These are phyloP conservation scores for Tuctoria greenei DNA, from an alignment of 176 grass and related monocot species.

Conservation along the genomic window DNA sequence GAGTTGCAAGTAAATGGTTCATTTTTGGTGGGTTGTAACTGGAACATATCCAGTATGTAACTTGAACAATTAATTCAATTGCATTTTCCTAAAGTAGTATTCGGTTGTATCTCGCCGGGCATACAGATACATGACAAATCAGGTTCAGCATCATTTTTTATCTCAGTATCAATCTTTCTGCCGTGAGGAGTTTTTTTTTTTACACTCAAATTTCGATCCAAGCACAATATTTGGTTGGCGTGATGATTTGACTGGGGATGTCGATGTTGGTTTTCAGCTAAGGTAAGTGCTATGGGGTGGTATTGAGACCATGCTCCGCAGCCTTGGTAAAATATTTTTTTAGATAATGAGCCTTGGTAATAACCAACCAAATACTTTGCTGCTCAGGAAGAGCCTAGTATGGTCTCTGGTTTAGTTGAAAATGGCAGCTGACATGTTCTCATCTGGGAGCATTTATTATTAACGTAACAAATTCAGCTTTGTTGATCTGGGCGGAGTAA, in stretches of 20 bases:
- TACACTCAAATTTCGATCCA: not conserved
- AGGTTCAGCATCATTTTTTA: too few relatives aligned
- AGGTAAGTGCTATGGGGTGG: not conserved
- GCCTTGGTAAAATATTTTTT: too few relatives aligned
- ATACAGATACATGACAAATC: too few relatives aligned
- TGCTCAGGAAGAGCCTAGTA: too few relatives aligned
- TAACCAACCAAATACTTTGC: too few relatives aligned
- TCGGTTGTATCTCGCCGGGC: not conserved
- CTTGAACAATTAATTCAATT: not conserved
- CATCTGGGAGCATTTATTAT: too few relatives aligned
- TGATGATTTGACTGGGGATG: not conserved
- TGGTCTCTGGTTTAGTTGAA: too few relatives aligned
- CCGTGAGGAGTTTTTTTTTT: not conserved
- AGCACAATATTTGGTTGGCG: not conserved
- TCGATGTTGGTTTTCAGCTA: not conserved
- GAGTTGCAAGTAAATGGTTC: slow-evolving; percentile 17
- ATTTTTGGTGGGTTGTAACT: not conserved
- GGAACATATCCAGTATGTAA: slow-evolving; percentile 26
- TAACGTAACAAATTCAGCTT: too few relatives aligned
- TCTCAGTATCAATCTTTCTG: not conserved
- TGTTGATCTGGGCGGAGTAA: too few relatives aligned
- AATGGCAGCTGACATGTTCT: too few relatives aligned
- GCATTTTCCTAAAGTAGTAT: not conserved
- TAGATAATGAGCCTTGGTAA: too few relatives aligned
- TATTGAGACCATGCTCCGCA: too few relatives aligned